Evolutionary conservation across 2,329 filamentous ascomycete genomes (phyloP), one percentile per base, ranked within the genome.

Genomic region (Basipetospora chlamydospora): DNA sequence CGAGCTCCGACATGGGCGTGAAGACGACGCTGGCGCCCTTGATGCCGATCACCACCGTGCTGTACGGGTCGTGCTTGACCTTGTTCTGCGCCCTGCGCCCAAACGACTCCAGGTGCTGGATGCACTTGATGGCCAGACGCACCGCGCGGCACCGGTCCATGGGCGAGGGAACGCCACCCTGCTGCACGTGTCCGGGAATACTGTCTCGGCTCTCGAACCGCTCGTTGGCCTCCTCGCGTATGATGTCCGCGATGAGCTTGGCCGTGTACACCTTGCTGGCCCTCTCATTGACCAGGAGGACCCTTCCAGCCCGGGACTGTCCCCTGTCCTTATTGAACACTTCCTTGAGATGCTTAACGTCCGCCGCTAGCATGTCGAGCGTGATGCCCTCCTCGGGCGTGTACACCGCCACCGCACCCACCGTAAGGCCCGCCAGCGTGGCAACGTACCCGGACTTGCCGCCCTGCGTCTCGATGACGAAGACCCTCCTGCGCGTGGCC

Each of bases 381-480:
- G 79, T 81, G 58, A 98, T 84, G 6, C 90, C 90, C 59, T 98
- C 86, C 58, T 98, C 90, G 1, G 90, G 90, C 5, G 88, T 96
- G 60, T 98, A 98, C 10, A 96, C 87, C 1, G 88, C 87, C 11
- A 82, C 70, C 7, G 90, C 90, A 38, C 90, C 90, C 12, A 96
- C 85, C n/a, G 80, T 77, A 11, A 98, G 73, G 34, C 88, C 90
- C 11, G 82, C 86, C 39, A 95, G 71, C 0, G 85, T 93, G 20
- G 88, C 88, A 41, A 96, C 74, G 58, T 96, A 98, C 15, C 90
- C 90, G 4, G 84, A 95, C 39, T 83, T 78, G 25, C 90, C 90
- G 49, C 90, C 90, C 61, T 98, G 90, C 0, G 90, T 96, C 62
- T 98, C 90, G 38, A 98, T 88, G 37, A 98, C 87, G 59, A 98